Base-by-base conservation (phyloP, 2,329 filamentous ascomycete species). In the Aspergillus amoenus region DNA sequence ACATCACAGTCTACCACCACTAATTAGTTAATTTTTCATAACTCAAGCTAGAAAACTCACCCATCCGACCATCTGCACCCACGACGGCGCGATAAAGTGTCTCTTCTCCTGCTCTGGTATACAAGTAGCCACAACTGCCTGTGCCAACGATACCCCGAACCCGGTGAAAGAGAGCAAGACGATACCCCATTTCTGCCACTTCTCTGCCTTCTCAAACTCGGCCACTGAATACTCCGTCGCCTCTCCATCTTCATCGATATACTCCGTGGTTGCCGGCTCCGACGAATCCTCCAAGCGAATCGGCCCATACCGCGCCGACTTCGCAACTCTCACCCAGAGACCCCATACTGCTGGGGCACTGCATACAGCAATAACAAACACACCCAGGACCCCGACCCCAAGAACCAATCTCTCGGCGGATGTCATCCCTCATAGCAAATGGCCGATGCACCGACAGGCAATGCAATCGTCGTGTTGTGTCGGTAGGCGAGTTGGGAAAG, bases 191-290 rank as follows among this genome's bases (percentile, higher is more conserved):
- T 88, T 88, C 53, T 86, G 81, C 56, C 79, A 66, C 56, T 77
- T 83, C 61, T 84, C 82, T 27, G 87, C 88, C 18, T 37, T 34
- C 11, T 53, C 42, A 68, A 87, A 92, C 40, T 79, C 79, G 21
- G 80, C 79, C 52, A 85, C 69, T 1, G 86, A 85, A 67, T 88
- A 85, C 41, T 83, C 79, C 0, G 85, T 88, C 32, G 87, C 88
- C 61, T 82, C 79, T 48, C 89, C 89, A 73, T 93, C 89, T 60
- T 81, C 75, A 67, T 93, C 89, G 64, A 86, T 77, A 66, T 92
- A 92, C 12, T 80, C 76, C 11, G 80, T 74, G 13, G 65, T 66
- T 11, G 65, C 61, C 32, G 64, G 18, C 15, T 55, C 52, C 37
- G 65, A 61, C n/a, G 62, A 65, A 42, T 68, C 64, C 7, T 46